Conservation (phyloP, 1,139 yeast species). For the Scheffersomyces quercinus region DNA sequence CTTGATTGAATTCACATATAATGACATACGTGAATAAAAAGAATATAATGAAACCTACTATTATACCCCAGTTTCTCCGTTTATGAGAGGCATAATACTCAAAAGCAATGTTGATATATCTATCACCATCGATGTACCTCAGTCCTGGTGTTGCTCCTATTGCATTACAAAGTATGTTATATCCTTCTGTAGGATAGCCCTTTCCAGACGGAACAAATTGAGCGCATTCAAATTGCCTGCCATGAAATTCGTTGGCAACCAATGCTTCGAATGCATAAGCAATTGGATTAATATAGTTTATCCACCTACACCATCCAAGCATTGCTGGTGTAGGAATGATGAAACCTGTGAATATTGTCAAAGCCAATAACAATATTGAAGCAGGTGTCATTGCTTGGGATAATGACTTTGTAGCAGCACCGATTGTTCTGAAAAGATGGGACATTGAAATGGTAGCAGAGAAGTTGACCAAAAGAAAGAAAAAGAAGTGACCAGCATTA, state of each 20-base stretch:
- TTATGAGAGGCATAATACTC: constrained; percentile 56
- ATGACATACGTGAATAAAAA: constrained; percentile 54
- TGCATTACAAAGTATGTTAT: constrained; percentile 53
- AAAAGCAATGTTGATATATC: constrained; percentile 46
- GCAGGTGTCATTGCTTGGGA: constrained; percentile 64
- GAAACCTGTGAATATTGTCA: constrained; percentile 61
- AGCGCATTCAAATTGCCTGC: constrained; percentile 39
- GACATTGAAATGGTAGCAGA: constrained; percentile 54
- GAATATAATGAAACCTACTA: constrained; percentile 52
- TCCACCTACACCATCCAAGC: constrained; percentile 69
- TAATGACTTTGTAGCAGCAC: constrained; percentile 54
- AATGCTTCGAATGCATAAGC: constrained; percentile 58
- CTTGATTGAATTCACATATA: constrained; percentile 62
- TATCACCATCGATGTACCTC: constrained; percentile 53
- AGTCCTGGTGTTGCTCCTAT: constrained; percentile 64
- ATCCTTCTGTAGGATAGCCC: constrained; percentile 30
- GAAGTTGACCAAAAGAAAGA: constrained; percentile 45
- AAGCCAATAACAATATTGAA: constrained; percentile 51
- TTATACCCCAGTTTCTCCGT: constrained; percentile 83
- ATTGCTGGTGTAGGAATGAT: constrained; percentile 56
- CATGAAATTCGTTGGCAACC: constrained; percentile 54
- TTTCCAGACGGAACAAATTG: constrained; percentile 50
- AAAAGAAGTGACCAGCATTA: constrained; percentile 60
- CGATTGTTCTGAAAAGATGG: constrained; percentile 60
- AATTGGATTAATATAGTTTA: constrained; percentile 57